Evolutionary conservation across 2,329 filamentous ascomycete species (phyloP).

Genomic region (Septoria petroselini): DNA sequence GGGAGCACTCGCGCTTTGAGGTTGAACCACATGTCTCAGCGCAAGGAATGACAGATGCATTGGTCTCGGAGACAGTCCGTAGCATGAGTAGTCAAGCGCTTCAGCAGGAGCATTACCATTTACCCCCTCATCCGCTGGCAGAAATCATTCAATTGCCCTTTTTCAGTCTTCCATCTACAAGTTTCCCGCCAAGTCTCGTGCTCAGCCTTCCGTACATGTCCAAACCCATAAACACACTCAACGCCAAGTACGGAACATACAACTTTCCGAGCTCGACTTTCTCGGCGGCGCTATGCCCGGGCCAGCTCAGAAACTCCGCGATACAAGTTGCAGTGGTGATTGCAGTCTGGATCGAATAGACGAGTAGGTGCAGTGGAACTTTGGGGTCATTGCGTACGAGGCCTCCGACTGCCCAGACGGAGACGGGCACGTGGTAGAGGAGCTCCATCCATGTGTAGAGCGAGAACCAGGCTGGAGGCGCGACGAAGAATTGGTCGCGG

Average conservation of each 20-base stretch:
- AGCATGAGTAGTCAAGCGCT: too few relatives aligned
- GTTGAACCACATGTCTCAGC: too few relatives aligned
- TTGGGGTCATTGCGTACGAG: slow-evolving; percentile 55
- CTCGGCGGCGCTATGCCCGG: slow-evolving; percentile 43
- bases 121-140: too few relatives aligned
- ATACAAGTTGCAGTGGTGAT: slow-evolving; percentile 63
- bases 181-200: slow-evolving; percentile 8
- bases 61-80: too few relatives aligned
- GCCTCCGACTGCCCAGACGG: slow-evolving; percentile 58
- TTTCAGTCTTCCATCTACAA: slow-evolving; percentile 13
- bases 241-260: slow-evolving; percentile 56
- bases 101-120: too few relatives aligned
- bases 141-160: slow-evolving; percentile 11
- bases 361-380: slow-evolving; percentile 58
- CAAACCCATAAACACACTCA: slow-evolving; percentile 51
- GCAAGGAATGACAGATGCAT: too few relatives aligned
- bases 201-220: slow-evolving; percentile 39
- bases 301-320: slow-evolving; percentile 59
- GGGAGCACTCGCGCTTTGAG: too few relatives aligned
- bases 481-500: slow-evolving; percentile 61
- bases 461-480: slow-evolving; percentile 59
- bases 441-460: slow-evolving; percentile 56
- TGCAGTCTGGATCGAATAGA: slow-evolving; percentile 58
- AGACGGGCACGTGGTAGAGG: slow-evolving; percentile 60
- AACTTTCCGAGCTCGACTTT: slow-evolving; percentile 52